These are phyloP conservation scores for Dillenia turbinata DNA, from an alignment of 164 flowering plant species.

Conservation along the genomic window DNA sequence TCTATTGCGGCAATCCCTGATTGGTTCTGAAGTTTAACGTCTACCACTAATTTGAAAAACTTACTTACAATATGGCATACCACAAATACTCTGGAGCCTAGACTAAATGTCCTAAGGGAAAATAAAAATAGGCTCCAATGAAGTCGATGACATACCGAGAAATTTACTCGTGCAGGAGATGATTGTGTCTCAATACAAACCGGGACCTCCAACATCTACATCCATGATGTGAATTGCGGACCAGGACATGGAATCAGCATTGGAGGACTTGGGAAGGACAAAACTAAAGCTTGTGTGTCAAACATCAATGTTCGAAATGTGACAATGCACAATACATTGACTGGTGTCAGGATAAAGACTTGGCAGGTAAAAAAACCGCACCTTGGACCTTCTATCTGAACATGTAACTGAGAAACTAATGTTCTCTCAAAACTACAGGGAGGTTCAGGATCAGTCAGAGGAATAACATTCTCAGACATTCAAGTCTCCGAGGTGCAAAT, in stretches of 20 bases:
- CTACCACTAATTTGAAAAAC: too few species aligned
- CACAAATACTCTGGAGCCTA: too few species aligned
- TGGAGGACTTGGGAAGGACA: constrained; percentile 38
- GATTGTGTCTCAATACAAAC: constrained; percentile 41
- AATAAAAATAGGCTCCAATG: neutral
- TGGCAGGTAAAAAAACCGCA: constrained; percentile 32
- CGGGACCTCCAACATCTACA: constrained; percentile 30
- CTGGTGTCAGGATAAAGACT: constrained; percentile 41
- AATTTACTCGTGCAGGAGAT: constrained; percentile 22
- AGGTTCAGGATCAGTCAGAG: constrained; percentile 54
- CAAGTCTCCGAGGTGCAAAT: constrained; percentile 43
- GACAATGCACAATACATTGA: constrained; percentile 22
- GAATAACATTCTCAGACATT: constrained; percentile 47
- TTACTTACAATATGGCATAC: too few species aligned
- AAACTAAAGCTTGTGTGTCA: constrained; percentile 32
- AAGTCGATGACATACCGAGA: too few species aligned
- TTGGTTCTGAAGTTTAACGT: too few species aligned
- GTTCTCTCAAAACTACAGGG: constrained; percentile 29
- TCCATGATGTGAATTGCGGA: constrained; percentile 31
- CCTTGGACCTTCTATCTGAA: neutral
- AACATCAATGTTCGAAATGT: constrained; percentile 27
- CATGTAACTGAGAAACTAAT: too few species aligned
- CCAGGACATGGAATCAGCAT: constrained; percentile 48
- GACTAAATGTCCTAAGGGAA: too few species aligned
- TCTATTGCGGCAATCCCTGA: too few species aligned